Evolutionary conservation across 768 basidiomycete genomes (phyloP).

Genomic region (Rhizopogon sp.): DNA sequence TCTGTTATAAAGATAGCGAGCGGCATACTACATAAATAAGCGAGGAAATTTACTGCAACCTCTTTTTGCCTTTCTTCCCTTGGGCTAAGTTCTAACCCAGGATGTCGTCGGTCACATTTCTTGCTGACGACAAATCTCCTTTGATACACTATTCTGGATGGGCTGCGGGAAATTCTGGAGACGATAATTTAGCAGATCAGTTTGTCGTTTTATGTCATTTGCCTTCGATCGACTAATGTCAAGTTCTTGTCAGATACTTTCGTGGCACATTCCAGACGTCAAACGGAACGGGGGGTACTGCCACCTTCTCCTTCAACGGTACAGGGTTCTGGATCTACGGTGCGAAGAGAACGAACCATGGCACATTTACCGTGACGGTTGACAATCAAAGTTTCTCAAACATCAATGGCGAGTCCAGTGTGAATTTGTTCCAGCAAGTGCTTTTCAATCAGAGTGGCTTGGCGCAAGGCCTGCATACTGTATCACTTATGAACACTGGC

Average conservation of each 20-base stretch:
- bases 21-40: no score
- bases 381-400: slow-evolving; percentile 28
- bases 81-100: background rate
- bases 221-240: background rate
- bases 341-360: slow-evolving; percentile 43
- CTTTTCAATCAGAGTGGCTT: slow-evolving; percentile 35
- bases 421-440: slow-evolving; percentile 32
- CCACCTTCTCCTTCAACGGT: slow-evolving; percentile 43
- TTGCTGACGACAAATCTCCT: slow-evolving; percentile 30
- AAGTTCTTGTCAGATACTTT: slow-evolving; percentile 26
- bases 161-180: slow-evolving; percentile 11
- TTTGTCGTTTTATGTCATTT: background rate
- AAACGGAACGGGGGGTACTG: slow-evolving; percentile 26
- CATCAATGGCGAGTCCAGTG: slow-evolving; percentile 23
- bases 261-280: slow-evolving; percentile 37
- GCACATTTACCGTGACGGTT: slow-evolving; percentile 37
- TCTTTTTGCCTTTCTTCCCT: background rate
- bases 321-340: slow-evolving; percentile 46
- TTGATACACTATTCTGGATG: slow-evolving; percentile 21
- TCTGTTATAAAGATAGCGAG: no score
- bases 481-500: slow-evolving; percentile 29
- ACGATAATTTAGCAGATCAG: slow-evolving; percentile 11
- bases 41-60: background rate
- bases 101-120: slow-evolving; percentile 20
- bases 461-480: slow-evolving; percentile 29